Conservation (phyloP, 2,329 filamentous ascomycete genomes). For the Dactylellina cionopaga region DNA sequence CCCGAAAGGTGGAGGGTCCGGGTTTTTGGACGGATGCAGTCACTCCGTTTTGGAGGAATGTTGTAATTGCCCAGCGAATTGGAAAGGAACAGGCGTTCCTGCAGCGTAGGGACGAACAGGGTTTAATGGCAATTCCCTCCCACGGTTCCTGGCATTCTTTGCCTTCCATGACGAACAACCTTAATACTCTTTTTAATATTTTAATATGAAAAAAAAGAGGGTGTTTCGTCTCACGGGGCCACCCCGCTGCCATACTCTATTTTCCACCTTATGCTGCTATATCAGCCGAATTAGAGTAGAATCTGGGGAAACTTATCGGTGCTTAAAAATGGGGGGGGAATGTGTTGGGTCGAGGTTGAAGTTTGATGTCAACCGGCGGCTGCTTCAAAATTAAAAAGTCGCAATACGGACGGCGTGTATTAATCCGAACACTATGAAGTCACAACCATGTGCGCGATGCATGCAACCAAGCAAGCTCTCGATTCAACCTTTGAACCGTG, state of each 20-base stretch:
- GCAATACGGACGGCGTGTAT: slow-evolving; percentile 33
- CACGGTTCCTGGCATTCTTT: slow-evolving; percentile 11
- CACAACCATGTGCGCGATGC: slow-evolving; percentile 1
- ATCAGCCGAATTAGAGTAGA: slow-evolving; percentile 24
- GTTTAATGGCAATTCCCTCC: slow-evolving; percentile 8
- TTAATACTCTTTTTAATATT: slow-evolving; percentile 27
- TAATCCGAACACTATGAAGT: slow-evolving; percentile 33
- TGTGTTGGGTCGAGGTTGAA: slow-evolving; percentile 26
- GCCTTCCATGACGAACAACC: slow-evolving; percentile 35
- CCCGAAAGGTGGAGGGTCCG: slow-evolving; percentile 36
- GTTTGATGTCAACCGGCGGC: neutral
- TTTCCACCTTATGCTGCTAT: too few relatives aligned
- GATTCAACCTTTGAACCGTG: slow-evolving; percentile 21
- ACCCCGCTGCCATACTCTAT: slow-evolving; percentile 36
- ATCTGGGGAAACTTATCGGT: slow-evolving; percentile 42
- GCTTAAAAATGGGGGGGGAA: neutral
- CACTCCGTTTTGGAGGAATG: slow-evolving; percentile 26
- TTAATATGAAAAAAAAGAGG: too few relatives aligned
- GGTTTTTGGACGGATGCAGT: slow-evolving; percentile 47
- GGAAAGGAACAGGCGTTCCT: slow-evolving; percentile 27
- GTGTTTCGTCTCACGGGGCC: slow-evolving; percentile 20
- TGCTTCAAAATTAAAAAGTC: neutral
- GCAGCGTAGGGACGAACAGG: slow-evolving; percentile 36
- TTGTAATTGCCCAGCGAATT: slow-evolving; percentile 31
- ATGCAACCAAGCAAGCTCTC: too few relatives aligned